These are phyloP conservation scores for Sclerotinia nivalis DNA, from an alignment of 2,329 filamentous ascomycete genomes.

Conservation along the genomic window DNA sequence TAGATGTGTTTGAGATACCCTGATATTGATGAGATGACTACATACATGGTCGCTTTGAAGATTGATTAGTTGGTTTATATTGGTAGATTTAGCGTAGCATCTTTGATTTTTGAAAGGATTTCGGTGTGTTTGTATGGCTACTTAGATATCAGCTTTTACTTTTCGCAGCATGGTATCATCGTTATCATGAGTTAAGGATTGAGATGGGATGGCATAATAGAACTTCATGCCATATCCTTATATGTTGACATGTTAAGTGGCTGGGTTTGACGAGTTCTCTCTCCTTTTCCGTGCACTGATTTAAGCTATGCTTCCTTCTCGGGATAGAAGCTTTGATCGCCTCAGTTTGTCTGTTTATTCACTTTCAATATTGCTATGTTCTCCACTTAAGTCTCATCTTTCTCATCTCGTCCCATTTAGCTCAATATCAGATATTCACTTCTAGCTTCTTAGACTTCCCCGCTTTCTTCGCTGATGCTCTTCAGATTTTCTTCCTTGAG, in stretches of 20 bases:
- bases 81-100: slow-evolving; percentile 3
- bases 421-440: neutral
- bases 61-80: neutral
- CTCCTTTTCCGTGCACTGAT: neutral
- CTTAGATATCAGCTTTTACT: neutral
- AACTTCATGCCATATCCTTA: neutral
- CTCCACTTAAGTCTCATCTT: too few species aligned
- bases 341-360: neutral
- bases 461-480: neutral
- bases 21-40: slow-evolving; percentile 13
- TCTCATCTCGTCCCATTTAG: neutral
- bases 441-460: neutral
- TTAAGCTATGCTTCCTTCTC: neutral
- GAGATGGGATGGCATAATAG: neutral
- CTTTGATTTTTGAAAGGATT: neutral
- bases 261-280: neutral
- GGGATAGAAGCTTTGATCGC: neutral
- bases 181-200: neutral
- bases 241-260: neutral
- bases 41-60: neutral
- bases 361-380: neutral
- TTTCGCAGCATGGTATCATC: neutral
- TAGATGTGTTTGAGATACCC: slow-evolving; percentile 10
- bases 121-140: neutral
- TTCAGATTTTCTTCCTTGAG: neutral